These are phyloP conservation scores for Litsea cubeba DNA, from an alignment of 164 flowering plant species.

Conservation along the genomic window DNA sequence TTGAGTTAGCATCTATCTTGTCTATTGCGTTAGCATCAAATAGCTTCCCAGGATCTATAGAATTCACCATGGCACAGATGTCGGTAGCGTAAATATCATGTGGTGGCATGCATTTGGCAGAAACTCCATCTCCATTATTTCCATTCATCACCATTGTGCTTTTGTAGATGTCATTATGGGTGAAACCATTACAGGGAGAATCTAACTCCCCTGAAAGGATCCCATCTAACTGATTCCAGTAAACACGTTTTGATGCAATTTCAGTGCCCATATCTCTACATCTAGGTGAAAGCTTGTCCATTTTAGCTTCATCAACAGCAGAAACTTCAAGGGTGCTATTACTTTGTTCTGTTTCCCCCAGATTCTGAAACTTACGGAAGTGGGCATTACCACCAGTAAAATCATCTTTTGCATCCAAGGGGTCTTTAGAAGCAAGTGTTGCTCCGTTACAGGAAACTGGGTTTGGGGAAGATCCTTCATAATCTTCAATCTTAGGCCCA, in stretches of 20 bases:
- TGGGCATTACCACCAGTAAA: slow-evolving; percentile 1
- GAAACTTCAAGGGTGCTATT: slow-evolving; percentile 8
- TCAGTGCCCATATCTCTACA: neutral
- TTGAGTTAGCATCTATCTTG: neutral
- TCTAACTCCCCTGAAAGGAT: neutral
- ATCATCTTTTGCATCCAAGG: slow-evolving; percentile 20
- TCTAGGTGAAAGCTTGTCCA: neutral
- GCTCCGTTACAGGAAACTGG: slow-evolving; percentile 25
- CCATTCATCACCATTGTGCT: slow-evolving; percentile 8
- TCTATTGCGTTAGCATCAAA: neutral
- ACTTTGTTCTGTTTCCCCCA: slow-evolving; percentile 4
- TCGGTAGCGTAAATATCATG: neutral
- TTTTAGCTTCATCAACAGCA: slow-evolving; percentile 6
- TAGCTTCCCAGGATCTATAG: neutral
- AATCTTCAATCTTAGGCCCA: slow-evolving; percentile 19
- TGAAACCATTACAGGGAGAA: slow-evolving; percentile 1
- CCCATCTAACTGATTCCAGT: slow-evolving; percentile 5
- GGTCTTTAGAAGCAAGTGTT: slow-evolving; percentile 25
- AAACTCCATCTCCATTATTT: slow-evolving; percentile 3
- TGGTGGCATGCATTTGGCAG: neutral
- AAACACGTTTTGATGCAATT: slow-evolving; percentile 2
- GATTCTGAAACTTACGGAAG: slow-evolving; percentile 12
- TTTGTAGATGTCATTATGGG: slow-evolving; percentile 11
- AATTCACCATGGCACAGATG: slow-evolving; percentile 4
- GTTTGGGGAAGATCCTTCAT: slow-evolving; percentile 20